Evolutionary conservation across 768 basidiomycete species (phyloP).

Genomic region (Epithele typhae): DNA sequence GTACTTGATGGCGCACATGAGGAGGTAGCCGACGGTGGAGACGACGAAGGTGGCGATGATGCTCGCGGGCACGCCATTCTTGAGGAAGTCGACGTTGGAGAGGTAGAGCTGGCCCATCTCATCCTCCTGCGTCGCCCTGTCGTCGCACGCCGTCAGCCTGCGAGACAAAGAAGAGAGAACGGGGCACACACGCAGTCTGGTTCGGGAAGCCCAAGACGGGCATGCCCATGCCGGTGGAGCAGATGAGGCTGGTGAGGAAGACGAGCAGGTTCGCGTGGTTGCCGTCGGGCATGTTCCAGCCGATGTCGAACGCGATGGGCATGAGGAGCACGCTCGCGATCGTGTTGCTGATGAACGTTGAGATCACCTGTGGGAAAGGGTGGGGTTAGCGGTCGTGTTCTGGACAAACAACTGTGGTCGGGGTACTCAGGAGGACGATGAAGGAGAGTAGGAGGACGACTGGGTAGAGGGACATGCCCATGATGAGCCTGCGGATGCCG

Average conservation of each 20-base stretch:
- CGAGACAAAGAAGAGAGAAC: too few species aligned
- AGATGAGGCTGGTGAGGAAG: constrained; percentile 89
- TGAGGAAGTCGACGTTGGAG: constrained; percentile 82
- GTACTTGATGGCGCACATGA: constrained; percentile 72
- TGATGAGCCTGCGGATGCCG: constrained; percentile 53
- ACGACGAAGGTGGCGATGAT: constrained; percentile 78
- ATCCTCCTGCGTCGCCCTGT: constrained; percentile 89
- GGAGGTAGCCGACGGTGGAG: constrained; percentile 75
- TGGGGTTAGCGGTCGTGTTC: too few species aligned
- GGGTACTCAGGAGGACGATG: constrained; percentile 25
- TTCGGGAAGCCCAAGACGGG: constrained; percentile 99
- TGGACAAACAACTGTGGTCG: neutral
- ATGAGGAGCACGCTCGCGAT: constrained; percentile 97
- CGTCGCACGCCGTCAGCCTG: neutral
- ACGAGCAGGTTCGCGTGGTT: constrained; percentile 79
- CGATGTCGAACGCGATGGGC: constrained; percentile 91
- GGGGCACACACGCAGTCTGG: constrained; percentile 81
- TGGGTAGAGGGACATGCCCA: constrained; percentile 58
- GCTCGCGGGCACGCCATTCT: constrained; percentile 93
- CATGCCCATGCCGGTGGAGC: constrained; percentile 97
- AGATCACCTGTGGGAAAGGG: constrained; percentile 51
- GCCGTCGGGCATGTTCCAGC: constrained; percentile 56
- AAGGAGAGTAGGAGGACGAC: constrained; percentile 60
- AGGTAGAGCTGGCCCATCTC: constrained; percentile 90
- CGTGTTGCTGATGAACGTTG: constrained; percentile 95